These are phyloP conservation scores for Neonectria magnoliae DNA, from an alignment of 2,329 filamentous ascomycete species.

Conservation along the genomic window DNA sequence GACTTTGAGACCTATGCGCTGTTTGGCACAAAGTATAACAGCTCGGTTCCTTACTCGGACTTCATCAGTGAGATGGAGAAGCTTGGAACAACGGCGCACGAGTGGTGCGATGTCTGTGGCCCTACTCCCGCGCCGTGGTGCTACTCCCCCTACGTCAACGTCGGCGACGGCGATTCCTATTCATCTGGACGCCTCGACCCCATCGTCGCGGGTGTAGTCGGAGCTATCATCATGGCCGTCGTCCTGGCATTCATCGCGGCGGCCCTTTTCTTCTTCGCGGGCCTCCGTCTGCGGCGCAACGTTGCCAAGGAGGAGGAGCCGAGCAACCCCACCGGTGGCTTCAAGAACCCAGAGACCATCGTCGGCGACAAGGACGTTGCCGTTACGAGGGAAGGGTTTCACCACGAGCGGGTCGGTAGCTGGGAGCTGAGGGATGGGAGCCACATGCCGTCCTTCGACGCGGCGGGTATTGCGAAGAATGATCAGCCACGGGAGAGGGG, in stretches of 20 bases:
- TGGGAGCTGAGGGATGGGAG: conserved; percentile 56
- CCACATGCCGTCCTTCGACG: conserved; percentile 18
- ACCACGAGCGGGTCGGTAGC: conserved; percentile 59
- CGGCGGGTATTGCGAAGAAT: conserved; percentile 38
- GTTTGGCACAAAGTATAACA: conserved; percentile 51
- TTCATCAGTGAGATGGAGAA: conserved; percentile 52
- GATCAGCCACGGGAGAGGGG: conserved; percentile 32
- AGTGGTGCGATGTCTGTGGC: conserved; percentile 59
- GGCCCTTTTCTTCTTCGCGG: conserved; percentile 47
- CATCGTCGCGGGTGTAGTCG: conserved; percentile 58
- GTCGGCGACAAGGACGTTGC: conserved; percentile 55
- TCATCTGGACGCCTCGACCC: conserved; percentile 43
- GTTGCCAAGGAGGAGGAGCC: conserved; percentile 19
- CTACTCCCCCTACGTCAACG: not conserved
- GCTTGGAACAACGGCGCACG: conserved; percentile 46
- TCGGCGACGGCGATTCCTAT: not conserved
- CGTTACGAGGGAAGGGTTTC: conserved; percentile 50
- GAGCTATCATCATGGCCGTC: conserved; percentile 53
- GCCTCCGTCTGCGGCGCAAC: conserved; percentile 45
- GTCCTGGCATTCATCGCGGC: conserved; percentile 48
- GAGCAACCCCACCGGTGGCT: conserved; percentile 47
- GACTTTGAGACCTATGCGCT: conserved; percentile 52
- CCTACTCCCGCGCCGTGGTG: conserved; percentile 52
- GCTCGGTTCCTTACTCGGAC: conserved; percentile 49
- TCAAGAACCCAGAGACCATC: conserved; percentile 58